phyloP scores from a whole-genome alignment of 768 basidiomycete species.

The Crepidotus variabilis region DNA sequence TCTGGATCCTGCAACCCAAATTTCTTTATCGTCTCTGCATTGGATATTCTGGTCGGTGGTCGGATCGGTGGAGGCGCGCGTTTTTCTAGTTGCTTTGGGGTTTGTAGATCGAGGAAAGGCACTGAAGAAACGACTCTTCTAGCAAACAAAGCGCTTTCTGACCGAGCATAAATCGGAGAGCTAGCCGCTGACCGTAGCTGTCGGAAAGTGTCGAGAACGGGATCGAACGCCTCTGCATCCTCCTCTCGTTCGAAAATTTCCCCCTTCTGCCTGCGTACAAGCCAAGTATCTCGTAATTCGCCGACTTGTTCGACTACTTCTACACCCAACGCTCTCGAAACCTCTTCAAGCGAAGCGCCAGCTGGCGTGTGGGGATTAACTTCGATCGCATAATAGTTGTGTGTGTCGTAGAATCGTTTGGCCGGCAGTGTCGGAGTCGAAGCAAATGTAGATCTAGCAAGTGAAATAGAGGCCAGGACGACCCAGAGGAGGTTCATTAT shows the following conservation, averaged over 20 bases:
- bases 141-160: slow-evolving; percentile 35
- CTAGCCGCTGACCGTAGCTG: slow-evolving; percentile 32
- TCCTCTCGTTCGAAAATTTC: slow-evolving; percentile 20
- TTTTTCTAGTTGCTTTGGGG: slow-evolving; percentile 60
- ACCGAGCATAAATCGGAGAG: slow-evolving; percentile 33
- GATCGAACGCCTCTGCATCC: slow-evolving; percentile 37
- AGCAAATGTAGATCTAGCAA: slow-evolving; percentile 8
- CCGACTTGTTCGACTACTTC: slow-evolving; percentile 88
- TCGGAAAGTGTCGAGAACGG: slow-evolving; percentile 47
- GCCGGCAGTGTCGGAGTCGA: slow-evolving; percentile 32
- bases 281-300: slow-evolving; percentile 75
- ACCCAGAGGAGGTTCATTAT: slow-evolving; percentile 21
- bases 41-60: slow-evolving; percentile 21
- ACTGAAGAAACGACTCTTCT: slow-evolving; percentile 50
- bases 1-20: slow-evolving; percentile 77
- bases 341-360: slow-evolving; percentile 52
- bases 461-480: slow-evolving; percentile 16
- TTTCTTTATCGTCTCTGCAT: slow-evolving; percentile 45
- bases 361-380: slow-evolving; percentile 38
- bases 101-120: slow-evolving; percentile 56
- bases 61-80: slow-evolving; percentile 63
- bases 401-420: slow-evolving; percentile 52
- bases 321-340: slow-evolving; percentile 60
- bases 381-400: slow-evolving; percentile 82
- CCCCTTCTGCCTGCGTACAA: slow-evolving; percentile 60